phyloP scores from a whole-genome alignment of 2,329 filamentous ascomycete genomes.

The Cercospora nicotianae region DNA sequence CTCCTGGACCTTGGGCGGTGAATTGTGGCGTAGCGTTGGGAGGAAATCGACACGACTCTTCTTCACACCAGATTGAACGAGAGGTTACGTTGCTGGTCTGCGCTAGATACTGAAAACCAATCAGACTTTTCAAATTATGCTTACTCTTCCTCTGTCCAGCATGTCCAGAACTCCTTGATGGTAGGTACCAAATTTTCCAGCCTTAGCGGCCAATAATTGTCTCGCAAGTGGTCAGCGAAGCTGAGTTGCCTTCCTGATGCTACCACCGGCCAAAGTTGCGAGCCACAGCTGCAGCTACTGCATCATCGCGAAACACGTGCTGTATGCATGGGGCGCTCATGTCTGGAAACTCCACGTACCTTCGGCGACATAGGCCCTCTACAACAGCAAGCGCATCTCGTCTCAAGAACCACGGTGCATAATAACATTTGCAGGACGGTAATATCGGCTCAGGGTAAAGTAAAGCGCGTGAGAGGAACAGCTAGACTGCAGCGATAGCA shows the following conservation, averaged over 20 bases:
- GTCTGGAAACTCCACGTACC: background rate
- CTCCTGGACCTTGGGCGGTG: background rate
- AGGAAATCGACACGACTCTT: slow-evolving; percentile 8
- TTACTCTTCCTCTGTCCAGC: background rate
- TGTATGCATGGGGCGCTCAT: background rate
- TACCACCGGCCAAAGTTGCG: background rate
- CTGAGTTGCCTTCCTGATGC: background rate
- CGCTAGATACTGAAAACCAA: background rate
- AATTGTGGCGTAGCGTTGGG: background rate
- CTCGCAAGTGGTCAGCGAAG: slow-evolving; percentile 3
- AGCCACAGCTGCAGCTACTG: background rate
- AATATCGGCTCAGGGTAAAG: too few species aligned
- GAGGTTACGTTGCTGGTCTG: background rate
- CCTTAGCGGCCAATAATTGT: background rate
- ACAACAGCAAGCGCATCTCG: background rate
- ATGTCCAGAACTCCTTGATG: background rate
- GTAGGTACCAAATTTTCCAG: background rate
- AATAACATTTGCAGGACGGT: too few species aligned
- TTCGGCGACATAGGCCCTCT: background rate
- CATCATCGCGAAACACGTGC: background rate
- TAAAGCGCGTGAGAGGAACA: too few species aligned
- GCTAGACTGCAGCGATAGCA: background rate
- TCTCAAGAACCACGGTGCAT: background rate
- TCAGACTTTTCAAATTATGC: background rate
- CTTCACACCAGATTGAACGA: background rate